phyloP scores from a whole-genome alignment of 768 basidiomycete species.

The Termitomyces sp. region DNA sequence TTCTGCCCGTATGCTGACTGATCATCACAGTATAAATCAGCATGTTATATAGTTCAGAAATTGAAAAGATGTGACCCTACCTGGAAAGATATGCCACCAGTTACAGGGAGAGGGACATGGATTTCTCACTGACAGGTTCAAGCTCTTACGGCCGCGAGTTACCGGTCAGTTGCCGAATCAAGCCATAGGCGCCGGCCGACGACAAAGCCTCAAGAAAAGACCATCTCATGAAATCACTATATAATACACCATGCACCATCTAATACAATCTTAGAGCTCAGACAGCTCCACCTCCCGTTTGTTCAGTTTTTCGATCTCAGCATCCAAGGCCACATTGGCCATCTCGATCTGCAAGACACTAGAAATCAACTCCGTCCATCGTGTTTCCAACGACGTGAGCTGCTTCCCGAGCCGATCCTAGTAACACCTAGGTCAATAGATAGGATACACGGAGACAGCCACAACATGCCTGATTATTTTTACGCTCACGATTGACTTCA shows the following conservation, averaged over 20 bases:
- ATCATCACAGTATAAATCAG: not conserved
- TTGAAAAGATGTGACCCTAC: constrained; percentile 15
- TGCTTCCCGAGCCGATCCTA: constrained; percentile 79
- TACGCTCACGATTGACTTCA: constrained; percentile 83
- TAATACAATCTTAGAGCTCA: constrained; percentile 23
- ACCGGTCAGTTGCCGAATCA: constrained; percentile 10
- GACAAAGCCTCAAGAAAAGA: not conserved
- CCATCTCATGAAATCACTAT: not conserved
- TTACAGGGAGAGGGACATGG: constrained; percentile 18
- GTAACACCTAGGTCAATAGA: not conserved
- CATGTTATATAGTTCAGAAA: not conserved
- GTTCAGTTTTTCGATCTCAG: constrained; percentile 62
- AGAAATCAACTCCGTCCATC: constrained; percentile 92
- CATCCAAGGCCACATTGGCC: constrained; percentile 86
- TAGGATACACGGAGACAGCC: not conserved
- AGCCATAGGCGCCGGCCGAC: constrained; percentile 13
- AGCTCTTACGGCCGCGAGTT: constrained; percentile 11
- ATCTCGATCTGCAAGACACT: constrained; percentile 91
- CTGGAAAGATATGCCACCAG: constrained; percentile 34
- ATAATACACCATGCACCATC: not conserved
- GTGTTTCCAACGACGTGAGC: constrained; percentile 73
- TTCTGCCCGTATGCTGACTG: constrained; percentile 23
- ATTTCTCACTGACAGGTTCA: constrained; percentile 13
- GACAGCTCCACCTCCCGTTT: constrained; percentile 58
- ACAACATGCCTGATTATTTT: constrained; percentile 69